These are phyloP conservation scores for Elongisporangium prolatum DNA, from an alignment of 352 stramenopile species.

Conservation along the genomic window DNA sequence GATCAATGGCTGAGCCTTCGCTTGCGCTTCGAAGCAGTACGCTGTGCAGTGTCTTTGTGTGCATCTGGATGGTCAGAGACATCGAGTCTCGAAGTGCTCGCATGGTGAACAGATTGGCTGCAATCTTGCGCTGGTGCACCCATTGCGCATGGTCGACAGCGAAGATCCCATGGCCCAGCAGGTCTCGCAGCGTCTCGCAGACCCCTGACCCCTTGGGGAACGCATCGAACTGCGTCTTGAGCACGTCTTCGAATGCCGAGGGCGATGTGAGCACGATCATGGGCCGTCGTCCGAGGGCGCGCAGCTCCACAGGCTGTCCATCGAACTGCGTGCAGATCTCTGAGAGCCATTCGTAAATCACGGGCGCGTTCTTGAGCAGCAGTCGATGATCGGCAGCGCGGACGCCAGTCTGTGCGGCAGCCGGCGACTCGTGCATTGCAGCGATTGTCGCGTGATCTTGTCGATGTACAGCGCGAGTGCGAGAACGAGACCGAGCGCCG, in stretches of 20 bases:
- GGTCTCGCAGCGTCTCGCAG: conserved; percentile 24
- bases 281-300: conserved; percentile 23
- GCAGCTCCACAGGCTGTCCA: conserved; percentile 27
- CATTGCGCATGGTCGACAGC: conserved; percentile 45
- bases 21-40: conserved; percentile 13
- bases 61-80: conserved; percentile 18
- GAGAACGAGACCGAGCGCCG: too few relatives aligned
- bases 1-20: conserved; percentile 17
- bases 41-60: conserved; percentile 17
- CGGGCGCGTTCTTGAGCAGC: too few relatives aligned
- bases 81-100: conserved; percentile 32
- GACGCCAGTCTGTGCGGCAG: too few relatives aligned
- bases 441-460: too few relatives aligned
- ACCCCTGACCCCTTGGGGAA: conserved; percentile 55
- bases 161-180: conserved; percentile 72
- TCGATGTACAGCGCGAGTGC: too few relatives aligned
- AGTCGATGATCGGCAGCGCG: too few relatives aligned
- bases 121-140: conserved; percentile 68
- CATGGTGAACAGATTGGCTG: conserved; percentile 80
- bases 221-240: conserved; percentile 58
- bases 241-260: conserved; percentile 35
- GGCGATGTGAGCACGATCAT: conserved; percentile 27
- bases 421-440: too few relatives aligned
- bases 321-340: conserved; percentile 26
- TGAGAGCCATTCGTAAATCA: conserved; percentile 45